Evolutionary conservation across 2,329 filamentous ascomycete genomes (phyloP), one percentile per base, ranked within the genome.

Genomic region (Aspergillus fumigatiaffinis): DNA sequence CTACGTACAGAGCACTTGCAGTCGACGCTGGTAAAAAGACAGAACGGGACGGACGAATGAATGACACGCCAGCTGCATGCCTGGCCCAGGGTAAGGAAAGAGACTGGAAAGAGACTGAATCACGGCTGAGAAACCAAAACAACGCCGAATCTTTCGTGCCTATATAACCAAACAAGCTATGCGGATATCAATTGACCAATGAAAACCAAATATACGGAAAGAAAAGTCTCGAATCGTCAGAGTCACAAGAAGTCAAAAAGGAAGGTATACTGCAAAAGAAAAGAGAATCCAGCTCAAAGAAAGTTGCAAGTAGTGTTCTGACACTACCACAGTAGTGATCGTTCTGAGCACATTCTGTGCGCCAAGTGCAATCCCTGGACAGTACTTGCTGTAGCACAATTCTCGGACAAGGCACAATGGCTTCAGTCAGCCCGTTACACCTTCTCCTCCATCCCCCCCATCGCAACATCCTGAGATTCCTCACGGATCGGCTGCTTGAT

Each of bases 371-470:
- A n/a, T n/a, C 10, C 3, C 23, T 41, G 38, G 41, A 46, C 52
- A 58, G 56, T 52, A 28, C 56, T 50, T 17, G 52, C 52, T 55
- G 50, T 52, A 53, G 25, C 25, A 26, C 25, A 26, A 26, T 26
- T 7, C 25, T 26, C 6, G 25, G 25, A 26, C 25, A 26, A 26
- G 29, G 20, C 23, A 42, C 23, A 41, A 10, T 25, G 42, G 20
- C 21, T 25, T 46, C 42, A 12, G n/a, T 21, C 12, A 12, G 9
- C 4, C 10, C 20, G 14, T 23, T 65, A 74, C 23, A 56, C 60
- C 57, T 71, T 71, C 57, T 72, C 69, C 49, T 70, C 68, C 20
- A 66, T 66, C 8, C 70, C 72, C 20, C 67, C 65, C 73, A 76
- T 75, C 21, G 69, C 62, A n/a, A 74, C 67, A 58, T 76, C 73